phyloP scores from a whole-genome alignment of 1,284 basidiomycete species.

The Heterobasidion annosum region DNA sequence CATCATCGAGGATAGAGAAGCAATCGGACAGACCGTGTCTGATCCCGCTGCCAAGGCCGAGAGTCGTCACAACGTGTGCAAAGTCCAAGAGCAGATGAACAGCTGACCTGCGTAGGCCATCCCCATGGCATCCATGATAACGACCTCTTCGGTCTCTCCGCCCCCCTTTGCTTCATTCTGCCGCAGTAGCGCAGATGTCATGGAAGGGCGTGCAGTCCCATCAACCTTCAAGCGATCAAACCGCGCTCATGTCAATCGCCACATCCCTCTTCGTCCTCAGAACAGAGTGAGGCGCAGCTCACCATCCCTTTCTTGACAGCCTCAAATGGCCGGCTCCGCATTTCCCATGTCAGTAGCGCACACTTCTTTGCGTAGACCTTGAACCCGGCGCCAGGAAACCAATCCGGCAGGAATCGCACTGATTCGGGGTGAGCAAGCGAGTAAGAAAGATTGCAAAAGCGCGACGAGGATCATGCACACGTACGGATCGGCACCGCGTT shows the following conservation, averaged over 20 bases:
- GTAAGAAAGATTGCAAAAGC: too few species aligned
- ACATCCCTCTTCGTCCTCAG: background rate
- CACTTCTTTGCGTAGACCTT: background rate
- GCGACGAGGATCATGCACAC: background rate
- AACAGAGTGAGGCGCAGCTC: background rate
- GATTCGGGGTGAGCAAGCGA: too few species aligned
- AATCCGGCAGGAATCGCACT: conserved; percentile 1
- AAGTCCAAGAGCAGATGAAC: background rate
- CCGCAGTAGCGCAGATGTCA: background rate
- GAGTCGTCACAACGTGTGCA: background rate
- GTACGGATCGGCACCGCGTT: conserved; percentile 3
- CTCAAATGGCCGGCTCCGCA: background rate
- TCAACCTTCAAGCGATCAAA: background rate
- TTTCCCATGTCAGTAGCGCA: background rate
- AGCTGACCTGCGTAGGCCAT: background rate
- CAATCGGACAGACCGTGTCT: background rate
- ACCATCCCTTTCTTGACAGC: background rate
- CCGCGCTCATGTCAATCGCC: background rate
- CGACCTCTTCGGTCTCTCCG: background rate
- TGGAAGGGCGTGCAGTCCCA: background rate
- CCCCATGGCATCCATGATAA: background rate
- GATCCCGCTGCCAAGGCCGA: background rate
- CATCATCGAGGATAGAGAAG: background rate
- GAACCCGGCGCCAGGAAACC: background rate
- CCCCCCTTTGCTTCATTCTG: background rate